Percentiles rank a stretch among this genome's conserved stretches.
These are phyloP conservation scores for Cucurbita moschata DNA, from an alignment of 306 rosid species.

Conservation along the genomic window DNA sequence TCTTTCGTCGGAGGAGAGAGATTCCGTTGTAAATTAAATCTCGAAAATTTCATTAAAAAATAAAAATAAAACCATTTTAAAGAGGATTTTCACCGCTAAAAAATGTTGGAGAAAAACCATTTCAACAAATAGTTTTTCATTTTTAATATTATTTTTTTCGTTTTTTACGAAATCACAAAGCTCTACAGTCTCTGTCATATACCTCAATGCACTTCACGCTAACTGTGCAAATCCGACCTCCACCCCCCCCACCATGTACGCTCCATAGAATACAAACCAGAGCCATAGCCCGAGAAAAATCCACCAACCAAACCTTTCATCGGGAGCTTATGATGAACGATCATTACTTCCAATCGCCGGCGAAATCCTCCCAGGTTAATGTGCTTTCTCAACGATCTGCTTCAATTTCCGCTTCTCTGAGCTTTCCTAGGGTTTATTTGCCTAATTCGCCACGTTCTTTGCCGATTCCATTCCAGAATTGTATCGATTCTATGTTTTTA, in stretches of 20 bases:
- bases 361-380: background rate
- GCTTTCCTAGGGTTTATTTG: background rate
- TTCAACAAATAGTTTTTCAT: no score
- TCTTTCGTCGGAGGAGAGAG: no score
- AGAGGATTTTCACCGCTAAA: no score
- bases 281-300: background rate
- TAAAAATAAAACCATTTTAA: no score
- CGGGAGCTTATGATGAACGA: background rate
- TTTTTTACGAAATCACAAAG: background rate
- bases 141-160: background rate
- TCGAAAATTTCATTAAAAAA: no score
- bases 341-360: background rate
- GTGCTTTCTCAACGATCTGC: background rate
- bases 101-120: no score
- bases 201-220: slow-evolving; percentile 2
- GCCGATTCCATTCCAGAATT: background rate
- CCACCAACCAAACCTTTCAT: background rate
- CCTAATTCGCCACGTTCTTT: background rate
- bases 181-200: background rate
- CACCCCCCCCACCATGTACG: background rate
- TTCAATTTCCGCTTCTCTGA: background rate
- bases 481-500: background rate
- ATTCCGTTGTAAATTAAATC: no score
- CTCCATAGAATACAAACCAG: background rate
- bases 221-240: slow-evolving; percentile 5